Evolutionary conservation across 805 yeast genomes (phyloP).

Genomic region (Dipodascus geniculatus): DNA sequence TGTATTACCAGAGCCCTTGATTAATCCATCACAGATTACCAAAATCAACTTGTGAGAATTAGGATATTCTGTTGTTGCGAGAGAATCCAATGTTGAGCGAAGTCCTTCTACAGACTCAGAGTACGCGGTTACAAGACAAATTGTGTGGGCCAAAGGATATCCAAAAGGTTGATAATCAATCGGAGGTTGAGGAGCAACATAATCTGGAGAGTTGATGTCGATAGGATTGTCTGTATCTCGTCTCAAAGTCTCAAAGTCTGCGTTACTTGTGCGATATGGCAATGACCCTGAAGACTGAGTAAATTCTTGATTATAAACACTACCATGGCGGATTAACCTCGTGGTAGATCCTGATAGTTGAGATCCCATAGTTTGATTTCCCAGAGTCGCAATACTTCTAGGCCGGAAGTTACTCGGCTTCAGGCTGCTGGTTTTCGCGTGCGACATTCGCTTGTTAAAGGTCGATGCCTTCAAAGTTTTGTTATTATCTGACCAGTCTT

Average conservation of each 20-base stretch:
- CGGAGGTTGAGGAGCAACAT: conserved; percentile 86
- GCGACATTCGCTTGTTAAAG: conserved; percentile 3
- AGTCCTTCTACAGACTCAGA: conserved; percentile 85
- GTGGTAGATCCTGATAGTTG: conserved; percentile 23
- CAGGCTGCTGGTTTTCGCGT: conserved; percentile 3
- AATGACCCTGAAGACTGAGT: conserved; percentile 5
- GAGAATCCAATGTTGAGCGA: conserved; percentile 79
- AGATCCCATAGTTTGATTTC: conserved; percentile 21
- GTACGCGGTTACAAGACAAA: conserved; percentile 81
- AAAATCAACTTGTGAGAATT: conserved; percentile 83
- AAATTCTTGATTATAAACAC: conserved; percentile 3
- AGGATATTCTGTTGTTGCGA: conserved; percentile 92
- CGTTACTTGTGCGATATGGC: conserved; percentile 4
- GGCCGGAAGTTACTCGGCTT: not conserved
- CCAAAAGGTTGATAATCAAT: conserved; percentile 77
- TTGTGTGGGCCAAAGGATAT: conserved; percentile 62
- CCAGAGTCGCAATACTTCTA: conserved; percentile 22
- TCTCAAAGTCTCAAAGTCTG: not conserved
- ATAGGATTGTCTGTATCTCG: not conserved
- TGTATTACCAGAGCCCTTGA: conserved; percentile 91
- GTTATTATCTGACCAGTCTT: conserved; percentile 73
- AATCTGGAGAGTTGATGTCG: conserved; percentile 30
- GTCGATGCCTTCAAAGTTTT: conserved; percentile 23
- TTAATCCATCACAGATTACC: conserved; percentile 85
- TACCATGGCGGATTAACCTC: conserved; percentile 15